Evolutionary conservation across 805 yeast species (phyloP).

Genomic region (Starmerella powellii): DNA sequence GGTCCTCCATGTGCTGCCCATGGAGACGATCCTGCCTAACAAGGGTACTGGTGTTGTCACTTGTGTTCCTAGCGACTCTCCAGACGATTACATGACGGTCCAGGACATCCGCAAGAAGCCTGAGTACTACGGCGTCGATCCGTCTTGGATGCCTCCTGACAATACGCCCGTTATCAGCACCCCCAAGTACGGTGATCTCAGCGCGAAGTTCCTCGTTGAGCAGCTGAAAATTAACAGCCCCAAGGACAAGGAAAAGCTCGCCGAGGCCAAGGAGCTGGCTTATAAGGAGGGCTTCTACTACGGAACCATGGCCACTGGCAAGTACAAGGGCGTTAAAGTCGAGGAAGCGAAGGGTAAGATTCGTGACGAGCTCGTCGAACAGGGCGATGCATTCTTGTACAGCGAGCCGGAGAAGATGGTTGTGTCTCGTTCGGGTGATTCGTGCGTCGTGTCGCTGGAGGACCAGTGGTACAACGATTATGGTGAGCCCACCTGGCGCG

Average conservation of each 20-base stretch:
- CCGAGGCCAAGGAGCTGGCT: constrained; percentile 85
- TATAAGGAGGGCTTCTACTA: constrained; percentile 94
- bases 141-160: constrained; percentile 60
- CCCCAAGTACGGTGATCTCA: constrained; percentile 73
- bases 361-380: constrained; percentile 63
- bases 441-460: constrained; percentile 90
- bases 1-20: constrained; percentile 75
- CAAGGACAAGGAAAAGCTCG: constrained; percentile 74
- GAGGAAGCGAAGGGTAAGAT: constrained; percentile 83
- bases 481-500: constrained; percentile 88
- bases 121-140: constrained; percentile 72
- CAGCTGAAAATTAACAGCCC: constrained; percentile 89
- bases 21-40: constrained; percentile 89
- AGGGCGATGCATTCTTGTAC: constrained; percentile 76
- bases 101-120: constrained; percentile 78
- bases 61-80: constrained; percentile 97
- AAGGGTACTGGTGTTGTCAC: constrained; percentile 99
- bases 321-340: constrained; percentile 77
- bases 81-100: constrained; percentile 87
- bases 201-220: constrained; percentile 75
- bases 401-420: constrained; percentile 88
- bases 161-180: constrained; percentile 51
- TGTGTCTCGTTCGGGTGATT: constrained; percentile 91
- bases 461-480: constrained; percentile 98
- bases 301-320: constrained; percentile 70